Evolutionary conservation across 2,329 filamentous ascomycete genomes (phyloP).

Genomic region (Exserohilum rostratum): DNA sequence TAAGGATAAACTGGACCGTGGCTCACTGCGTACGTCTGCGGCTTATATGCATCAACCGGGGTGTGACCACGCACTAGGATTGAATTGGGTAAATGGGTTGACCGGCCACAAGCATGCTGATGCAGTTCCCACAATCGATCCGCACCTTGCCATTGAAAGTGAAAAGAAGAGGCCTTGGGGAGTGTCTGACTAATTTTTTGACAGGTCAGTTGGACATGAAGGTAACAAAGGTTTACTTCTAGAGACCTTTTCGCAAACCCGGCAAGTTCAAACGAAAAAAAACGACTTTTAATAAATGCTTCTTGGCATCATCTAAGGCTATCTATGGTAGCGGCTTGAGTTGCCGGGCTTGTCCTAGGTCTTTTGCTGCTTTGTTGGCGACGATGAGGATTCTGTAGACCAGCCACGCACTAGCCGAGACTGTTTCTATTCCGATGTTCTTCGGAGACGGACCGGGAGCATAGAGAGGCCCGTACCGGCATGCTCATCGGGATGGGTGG

Average conservation of each 20-base stretch:
- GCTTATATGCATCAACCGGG: conserved; percentile 20
- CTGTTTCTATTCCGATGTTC: background rate
- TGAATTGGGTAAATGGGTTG: conserved; percentile 23
- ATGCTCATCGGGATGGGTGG: background rate
- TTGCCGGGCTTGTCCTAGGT: background rate
- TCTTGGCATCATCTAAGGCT: conserved; percentile 8
- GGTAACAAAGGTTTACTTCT: background rate
- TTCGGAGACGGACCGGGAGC: background rate
- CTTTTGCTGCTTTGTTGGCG: conserved; percentile 1
- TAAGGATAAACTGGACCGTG: conserved; percentile 3
- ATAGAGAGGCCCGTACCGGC: conserved; percentile 2
- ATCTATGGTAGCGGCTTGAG: conserved; percentile 7
- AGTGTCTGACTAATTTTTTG: background rate
- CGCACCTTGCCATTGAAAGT: conserved; percentile 3
- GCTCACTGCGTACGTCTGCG: conserved; percentile 15
- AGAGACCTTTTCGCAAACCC: background rate
- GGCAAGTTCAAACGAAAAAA: background rate
- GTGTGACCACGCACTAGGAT: conserved; percentile 15
- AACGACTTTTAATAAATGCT: background rate
- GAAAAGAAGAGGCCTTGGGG: no score
- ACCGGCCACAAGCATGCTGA: conserved; percentile 11
- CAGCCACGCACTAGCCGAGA: conserved; percentile 12
- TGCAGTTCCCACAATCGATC: background rate
- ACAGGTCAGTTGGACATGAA: background rate
- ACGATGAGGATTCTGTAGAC: conserved; percentile 2